Percentiles rank a stretch among this genome's conserved stretches.
Conservation (phyloP, 345 rosid species). For the Rhodomyrtus tomentosa region DNA sequence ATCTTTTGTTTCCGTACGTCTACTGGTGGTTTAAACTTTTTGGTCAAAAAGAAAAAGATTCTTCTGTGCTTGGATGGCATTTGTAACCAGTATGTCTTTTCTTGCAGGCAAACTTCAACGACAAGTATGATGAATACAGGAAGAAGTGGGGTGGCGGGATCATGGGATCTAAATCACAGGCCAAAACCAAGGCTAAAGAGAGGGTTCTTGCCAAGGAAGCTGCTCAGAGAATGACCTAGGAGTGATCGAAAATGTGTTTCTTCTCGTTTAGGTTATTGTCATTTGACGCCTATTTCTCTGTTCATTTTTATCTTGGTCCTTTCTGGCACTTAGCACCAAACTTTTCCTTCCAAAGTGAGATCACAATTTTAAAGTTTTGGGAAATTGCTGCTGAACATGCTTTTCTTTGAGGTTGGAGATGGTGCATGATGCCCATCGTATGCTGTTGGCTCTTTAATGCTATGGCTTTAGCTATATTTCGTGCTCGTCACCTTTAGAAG, state of each 20-base stretch:
- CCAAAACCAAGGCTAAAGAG: constrained; percentile 65
- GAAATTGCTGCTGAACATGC: neutral
- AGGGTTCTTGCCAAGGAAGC: constrained; percentile 61
- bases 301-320: neutral
- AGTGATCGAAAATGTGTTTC: neutral
- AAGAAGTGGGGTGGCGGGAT: constrained; percentile 89
- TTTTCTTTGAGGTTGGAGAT: neutral
- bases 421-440: neutral
- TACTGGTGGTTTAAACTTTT: neutral
- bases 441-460: neutral
- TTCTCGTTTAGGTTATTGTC: neutral
- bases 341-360: neutral
- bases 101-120: constrained; percentile 55
- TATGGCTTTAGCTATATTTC: neutral
- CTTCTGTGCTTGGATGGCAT: neutral
- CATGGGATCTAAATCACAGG: constrained; percentile 88
- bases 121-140: constrained; percentile 59
- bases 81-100: neutral
- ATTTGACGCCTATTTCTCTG: neutral
- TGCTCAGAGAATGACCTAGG: constrained; percentile 58
- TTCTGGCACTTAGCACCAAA: neutral
- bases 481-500: neutral
- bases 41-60: neutral
- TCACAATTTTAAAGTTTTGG: neutral
- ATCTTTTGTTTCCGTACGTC: neutral